phyloP scores from a whole-genome alignment of 495 filamentous ascomycete species.

The Echria macrotheca region DNA sequence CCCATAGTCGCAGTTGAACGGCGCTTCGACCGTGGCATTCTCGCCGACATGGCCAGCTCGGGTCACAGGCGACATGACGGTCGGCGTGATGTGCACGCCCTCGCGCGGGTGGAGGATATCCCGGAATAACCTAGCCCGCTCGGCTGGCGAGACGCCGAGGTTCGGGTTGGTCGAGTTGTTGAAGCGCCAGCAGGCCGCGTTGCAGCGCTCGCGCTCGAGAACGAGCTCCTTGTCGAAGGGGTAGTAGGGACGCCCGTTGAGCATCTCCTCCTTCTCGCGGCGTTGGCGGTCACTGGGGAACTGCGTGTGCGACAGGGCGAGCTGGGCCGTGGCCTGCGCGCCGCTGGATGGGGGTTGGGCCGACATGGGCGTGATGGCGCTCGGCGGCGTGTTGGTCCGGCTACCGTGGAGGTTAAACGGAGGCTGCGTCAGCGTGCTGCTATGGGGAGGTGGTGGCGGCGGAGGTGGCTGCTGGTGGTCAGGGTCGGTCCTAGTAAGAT shows the following conservation, averaged over 20 bases:
- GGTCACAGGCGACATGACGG: slow-evolving; percentile 41
- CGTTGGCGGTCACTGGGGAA: slow-evolving; percentile 39
- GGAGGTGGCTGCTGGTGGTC: slow-evolving; percentile 21
- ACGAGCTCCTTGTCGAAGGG: slow-evolving; percentile 73
- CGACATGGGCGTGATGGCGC: slow-evolving; percentile 25
- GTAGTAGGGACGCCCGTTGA: slow-evolving; percentile 72
- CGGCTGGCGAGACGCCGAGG: slow-evolving; percentile 66
- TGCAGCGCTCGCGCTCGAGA: slow-evolving; percentile 83
- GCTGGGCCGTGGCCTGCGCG: slow-evolving; percentile 54
- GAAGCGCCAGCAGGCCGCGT: slow-evolving; percentile 76
- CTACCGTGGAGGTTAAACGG: slow-evolving; percentile 38
- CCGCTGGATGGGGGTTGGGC: slow-evolving; percentile 26
- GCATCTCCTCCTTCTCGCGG: slow-evolving; percentile 93
- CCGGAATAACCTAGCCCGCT: slow-evolving; percentile 74
- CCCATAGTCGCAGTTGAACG: slow-evolving; percentile 92
- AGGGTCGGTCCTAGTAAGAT: slow-evolving; percentile 45
- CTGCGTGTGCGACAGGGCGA: slow-evolving; percentile 51
- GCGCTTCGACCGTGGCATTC: slow-evolving; percentile 75
- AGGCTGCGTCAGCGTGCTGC: slow-evolving; percentile 19
- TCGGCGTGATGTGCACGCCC: slow-evolving; percentile 42
- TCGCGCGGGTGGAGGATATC: slow-evolving; percentile 58
- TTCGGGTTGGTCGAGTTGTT: slow-evolving; percentile 83
- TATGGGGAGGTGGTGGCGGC: slow-evolving; percentile 21
- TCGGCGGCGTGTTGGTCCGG: slow-evolving; percentile 40
- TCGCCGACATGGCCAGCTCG: slow-evolving; percentile 64